Evolutionary conservation across 371 early-diverging fungal species (phyloP).

Genomic region (Mucor piriformis): DNA sequence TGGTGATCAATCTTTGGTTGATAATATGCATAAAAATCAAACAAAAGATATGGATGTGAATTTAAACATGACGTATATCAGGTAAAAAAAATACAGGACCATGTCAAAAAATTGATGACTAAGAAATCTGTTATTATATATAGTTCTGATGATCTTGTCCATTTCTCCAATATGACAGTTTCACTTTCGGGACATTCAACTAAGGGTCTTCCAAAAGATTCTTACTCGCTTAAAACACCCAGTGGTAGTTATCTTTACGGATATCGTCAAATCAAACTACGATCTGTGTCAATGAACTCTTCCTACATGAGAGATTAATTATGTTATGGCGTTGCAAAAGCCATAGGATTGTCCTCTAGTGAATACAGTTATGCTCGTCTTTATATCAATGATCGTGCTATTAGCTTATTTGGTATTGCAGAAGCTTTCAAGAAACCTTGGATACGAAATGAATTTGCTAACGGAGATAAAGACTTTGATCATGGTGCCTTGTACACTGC

Average conservation of each 20-base stretch:
- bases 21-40: slow-evolving; percentile 26
- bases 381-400: slow-evolving; percentile 30
- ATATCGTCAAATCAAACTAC: slow-evolving; percentile 37
- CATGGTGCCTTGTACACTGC: slow-evolving; percentile 22
- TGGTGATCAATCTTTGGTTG: slow-evolving; percentile 19
- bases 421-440: slow-evolving; percentile 40
- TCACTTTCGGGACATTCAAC: slow-evolving; percentile 30
- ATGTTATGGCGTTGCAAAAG: slow-evolving; percentile 43
- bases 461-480: slow-evolving; percentile 24
- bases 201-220: slow-evolving; percentile 16
- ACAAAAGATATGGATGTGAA: slow-evolving; percentile 12
- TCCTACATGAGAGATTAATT: slow-evolving; percentile 56
- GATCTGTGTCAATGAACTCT: slow-evolving; percentile 40
- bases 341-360: slow-evolving; percentile 47
- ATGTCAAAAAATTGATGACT: no score
- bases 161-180: slow-evolving; percentile 13
- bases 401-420: slow-evolving; percentile 39
- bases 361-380: slow-evolving; percentile 38
- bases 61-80: slow-evolving; percentile 35
- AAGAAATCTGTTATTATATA: no score
- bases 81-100: slow-evolving; percentile 19
- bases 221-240: slow-evolving; percentile 31
- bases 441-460: slow-evolving; percentile 31
- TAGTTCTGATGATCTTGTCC: slow-evolving; percentile 7
- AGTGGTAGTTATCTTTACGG: slow-evolving; percentile 29